Conservation (phyloP, 305 asterid genomes). For the Rubia tinctorum region DNA sequence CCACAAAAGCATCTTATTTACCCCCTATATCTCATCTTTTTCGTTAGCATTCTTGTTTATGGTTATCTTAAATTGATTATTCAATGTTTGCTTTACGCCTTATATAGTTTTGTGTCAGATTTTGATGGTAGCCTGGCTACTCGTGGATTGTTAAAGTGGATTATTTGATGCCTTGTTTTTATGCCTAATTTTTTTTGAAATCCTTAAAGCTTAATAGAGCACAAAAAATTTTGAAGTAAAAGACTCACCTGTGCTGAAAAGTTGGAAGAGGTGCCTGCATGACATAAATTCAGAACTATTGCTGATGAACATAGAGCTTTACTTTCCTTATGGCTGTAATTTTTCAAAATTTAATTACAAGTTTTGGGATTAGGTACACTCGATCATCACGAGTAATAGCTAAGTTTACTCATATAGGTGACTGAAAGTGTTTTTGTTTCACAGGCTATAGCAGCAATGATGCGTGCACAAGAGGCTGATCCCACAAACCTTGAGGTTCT, state of each 20-base stretch:
- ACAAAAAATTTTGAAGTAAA: no score
- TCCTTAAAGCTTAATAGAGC: no score
- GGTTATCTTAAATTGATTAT: neutral
- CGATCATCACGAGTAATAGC: neutral
- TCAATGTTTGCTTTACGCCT: neutral
- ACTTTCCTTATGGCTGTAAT: neutral
- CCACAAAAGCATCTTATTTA: neutral
- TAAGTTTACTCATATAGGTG: neutral
- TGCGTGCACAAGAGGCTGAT: slow-evolving; percentile 97
- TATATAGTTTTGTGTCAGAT: no score
- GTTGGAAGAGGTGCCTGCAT: no score
- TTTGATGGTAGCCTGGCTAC: no score
- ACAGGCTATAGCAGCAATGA: slow-evolving; percentile 99
- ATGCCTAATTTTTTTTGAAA: no score
- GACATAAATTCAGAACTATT: no score
- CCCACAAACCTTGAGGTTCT: slow-evolving; percentile 97
- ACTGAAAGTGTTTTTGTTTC: slow-evolving; percentile 18
- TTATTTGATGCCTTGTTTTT: no score
- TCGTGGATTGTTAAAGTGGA: no score
- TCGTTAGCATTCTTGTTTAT: neutral
- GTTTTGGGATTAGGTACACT: neutral
- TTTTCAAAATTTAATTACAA: neutral
- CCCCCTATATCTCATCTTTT: neutral
- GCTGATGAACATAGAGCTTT: no score
- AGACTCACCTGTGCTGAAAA: no score